A percentile compares a stretch with the other conserved stretches of the same genome.
phyloP scores from a whole-genome alignment of 495 filamentous ascomycete genomes.

The Daldinia bambusicola region DNA sequence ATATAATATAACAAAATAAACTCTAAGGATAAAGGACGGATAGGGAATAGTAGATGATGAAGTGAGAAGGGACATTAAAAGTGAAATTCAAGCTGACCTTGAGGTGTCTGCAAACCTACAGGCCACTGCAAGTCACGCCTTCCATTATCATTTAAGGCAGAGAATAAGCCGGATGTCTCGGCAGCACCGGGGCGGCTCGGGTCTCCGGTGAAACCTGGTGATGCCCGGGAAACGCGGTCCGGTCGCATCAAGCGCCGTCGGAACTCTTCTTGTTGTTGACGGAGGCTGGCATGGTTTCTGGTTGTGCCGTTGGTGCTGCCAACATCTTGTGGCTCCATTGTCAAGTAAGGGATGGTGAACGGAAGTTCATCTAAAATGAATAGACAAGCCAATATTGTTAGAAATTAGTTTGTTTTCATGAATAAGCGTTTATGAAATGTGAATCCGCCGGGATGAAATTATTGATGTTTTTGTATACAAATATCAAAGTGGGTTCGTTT shows the following conservation, averaged over 20 bases:
- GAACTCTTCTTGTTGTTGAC: slow-evolving; percentile 44
- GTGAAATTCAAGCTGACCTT: slow-evolving; percentile 30
- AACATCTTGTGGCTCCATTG: slow-evolving; percentile 41
- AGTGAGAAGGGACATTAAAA: not conserved
- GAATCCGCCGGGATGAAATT: not conserved
- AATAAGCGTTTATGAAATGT: not conserved
- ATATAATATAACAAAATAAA: not conserved
- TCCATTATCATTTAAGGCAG: slow-evolving; percentile 7
- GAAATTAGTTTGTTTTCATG: not conserved
- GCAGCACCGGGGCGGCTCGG: not conserved
- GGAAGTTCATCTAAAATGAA: not conserved
- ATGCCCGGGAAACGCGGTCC: slow-evolving; percentile 15
- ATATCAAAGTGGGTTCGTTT: slow-evolving; percentile 26
- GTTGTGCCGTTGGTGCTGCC: slow-evolving; percentile 17
- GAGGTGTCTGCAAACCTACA: slow-evolving; percentile 25
- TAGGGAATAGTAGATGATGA: not conserved
- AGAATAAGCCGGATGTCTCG: slow-evolving; percentile 13
- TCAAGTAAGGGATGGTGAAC: not conserved
- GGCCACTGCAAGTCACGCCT: slow-evolving; percentile 31
- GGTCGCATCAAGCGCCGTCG: slow-evolving; percentile 42
- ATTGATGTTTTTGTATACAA: not conserved
- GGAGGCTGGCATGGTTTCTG: slow-evolving; percentile 33
- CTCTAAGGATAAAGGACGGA: not conserved
- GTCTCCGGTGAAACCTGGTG: slow-evolving; percentile 20
- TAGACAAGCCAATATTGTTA: not conserved